Base-by-base conservation (phyloP, 2,329 filamentous ascomycete genomes). In the Pseudocercospora musae region DNA sequence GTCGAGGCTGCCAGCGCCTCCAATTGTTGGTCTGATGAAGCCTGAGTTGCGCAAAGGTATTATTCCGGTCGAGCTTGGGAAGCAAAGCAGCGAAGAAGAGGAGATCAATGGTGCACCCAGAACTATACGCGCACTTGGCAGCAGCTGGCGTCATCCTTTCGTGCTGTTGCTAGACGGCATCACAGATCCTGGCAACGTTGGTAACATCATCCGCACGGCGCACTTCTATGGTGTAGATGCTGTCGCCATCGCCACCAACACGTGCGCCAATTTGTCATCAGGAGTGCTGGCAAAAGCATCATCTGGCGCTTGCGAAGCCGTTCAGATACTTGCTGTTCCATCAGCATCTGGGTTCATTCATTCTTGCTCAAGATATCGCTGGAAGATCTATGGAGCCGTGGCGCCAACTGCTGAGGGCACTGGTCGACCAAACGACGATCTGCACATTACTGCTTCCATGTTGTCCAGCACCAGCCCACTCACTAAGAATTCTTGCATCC, bases 181-280 rank as follows among this genome's bases (percentile, higher is more conserved):
- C 60, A 65, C 66, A 9, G 94, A 99, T 72, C 90, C 92, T 0
- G 92, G 91, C 25, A 99, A 99, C 73, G 80, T 98, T 0, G 95
- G 95, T 46, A 92, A 88, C 21, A 94, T 98, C 63, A 82, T 98
- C 48, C 89, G 95, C 37, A 91, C 91, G 5, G 92, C 92, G 2
- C 89, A 91, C 71, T 98, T 95, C 75, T 85, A 98, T n/a, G 94
- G 94, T 21, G 89, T 91, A 5, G 90, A 93, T 59, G 93, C 91
- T 4, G 85, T 99, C 20, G 87, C 87, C 2, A 87, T 96, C 59
- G 90, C 91, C 2, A 87, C 84, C 29, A 85, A 86, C 62, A 89
- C 77, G 9, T 91, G 89, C 15, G 90, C 93, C 0, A 84, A 87
- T 0, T 80, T 97, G 63, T 90, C 88, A 7, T 84, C 92, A 0